Percentiles rank a stretch among this genome's conserved stretches.
These are phyloP conservation scores for Populus nigra DNA, from an alignment of 345 rosid genomes.

Conservation along the genomic window DNA sequence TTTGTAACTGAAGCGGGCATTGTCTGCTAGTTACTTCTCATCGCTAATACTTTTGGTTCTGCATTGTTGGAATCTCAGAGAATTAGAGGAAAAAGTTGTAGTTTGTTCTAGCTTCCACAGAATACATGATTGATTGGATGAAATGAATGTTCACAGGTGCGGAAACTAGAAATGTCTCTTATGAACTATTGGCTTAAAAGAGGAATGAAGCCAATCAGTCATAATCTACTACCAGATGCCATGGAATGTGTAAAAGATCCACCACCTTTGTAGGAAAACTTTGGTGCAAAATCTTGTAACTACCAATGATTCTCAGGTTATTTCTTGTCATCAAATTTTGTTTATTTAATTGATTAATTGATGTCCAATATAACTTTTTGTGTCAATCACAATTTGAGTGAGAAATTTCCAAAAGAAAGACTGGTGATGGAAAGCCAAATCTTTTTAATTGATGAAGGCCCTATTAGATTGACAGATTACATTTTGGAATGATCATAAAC, in stretches of 20 bases:
- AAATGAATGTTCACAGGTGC: constrained; percentile 52
- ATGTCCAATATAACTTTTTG: neutral
- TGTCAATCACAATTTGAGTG: neutral
- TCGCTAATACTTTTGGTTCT: neutral
- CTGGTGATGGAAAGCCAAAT: neutral
- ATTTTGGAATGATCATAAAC: neutral
- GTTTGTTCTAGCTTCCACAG: constrained; percentile 1
- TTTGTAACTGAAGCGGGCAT: neutral
- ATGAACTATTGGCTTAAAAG: constrained; percentile 57
- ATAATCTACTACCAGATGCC: constrained; percentile 58
- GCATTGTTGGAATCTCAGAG: neutral
- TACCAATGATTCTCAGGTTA: neutral
- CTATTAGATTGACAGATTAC: neutral
- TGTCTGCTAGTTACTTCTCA: neutral
- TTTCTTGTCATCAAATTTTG: neutral
- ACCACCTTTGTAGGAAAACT: constrained; percentile 33
- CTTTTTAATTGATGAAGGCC: no score
- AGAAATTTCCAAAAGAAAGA: neutral
- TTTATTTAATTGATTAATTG: neutral
- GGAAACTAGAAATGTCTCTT: constrained; percentile 69
- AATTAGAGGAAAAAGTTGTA: neutral
- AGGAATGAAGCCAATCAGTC: constrained; percentile 65
- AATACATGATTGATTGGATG: constrained; percentile 7
- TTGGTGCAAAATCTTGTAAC: constrained; percentile 12
- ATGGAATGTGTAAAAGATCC: constrained; percentile 57